Evolutionary conservation across 2,329 filamentous ascomycete genomes (phyloP).

Genomic region (Ophiostoma quercus): DNA sequence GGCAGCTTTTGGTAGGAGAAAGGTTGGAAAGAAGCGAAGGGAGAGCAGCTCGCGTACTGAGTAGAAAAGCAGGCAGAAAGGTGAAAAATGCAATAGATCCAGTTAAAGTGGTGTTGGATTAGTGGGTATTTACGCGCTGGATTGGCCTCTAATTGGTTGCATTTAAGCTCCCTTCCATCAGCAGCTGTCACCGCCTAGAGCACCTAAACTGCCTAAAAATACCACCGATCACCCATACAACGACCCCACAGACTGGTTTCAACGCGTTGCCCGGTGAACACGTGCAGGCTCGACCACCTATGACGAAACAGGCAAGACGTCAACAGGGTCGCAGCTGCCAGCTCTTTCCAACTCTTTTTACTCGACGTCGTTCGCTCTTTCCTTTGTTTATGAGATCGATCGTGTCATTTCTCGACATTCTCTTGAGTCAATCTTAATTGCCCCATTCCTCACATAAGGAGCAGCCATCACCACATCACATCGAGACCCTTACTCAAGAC

Average conservation of each 20-base stretch:
- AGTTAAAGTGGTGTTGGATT: slow-evolving; percentile 1
- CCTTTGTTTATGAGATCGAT: slow-evolving; percentile 4
- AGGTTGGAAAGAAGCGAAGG: neutral
- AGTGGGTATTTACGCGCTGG: neutral
- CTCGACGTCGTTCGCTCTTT: slow-evolving; percentile 17
- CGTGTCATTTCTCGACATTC: slow-evolving; percentile 3
- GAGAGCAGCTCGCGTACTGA: too few species aligned
- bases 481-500: neutral
- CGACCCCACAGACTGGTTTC: slow-evolving; percentile 20
- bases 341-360: slow-evolving; percentile 10
- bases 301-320: slow-evolving; percentile 27
- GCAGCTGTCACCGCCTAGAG: neutral
- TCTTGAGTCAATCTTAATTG: neutral
- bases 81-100: neutral
- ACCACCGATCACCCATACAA: slow-evolving; percentile 14
- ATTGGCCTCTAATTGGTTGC: neutral
- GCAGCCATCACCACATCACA: neutral
- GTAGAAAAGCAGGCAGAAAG: neutral
- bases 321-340: slow-evolving; percentile 19
- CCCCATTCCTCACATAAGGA: slow-evolving; percentile 1
- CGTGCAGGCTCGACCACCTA: neutral
- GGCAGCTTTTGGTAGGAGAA: neutral
- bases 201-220: neutral
- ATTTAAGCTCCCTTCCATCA: too few species aligned
- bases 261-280: slow-evolving; percentile 27